Conservation (phyloP, 2,329 filamentous ascomycete species). For the Exophiala alcalophila region DNA sequence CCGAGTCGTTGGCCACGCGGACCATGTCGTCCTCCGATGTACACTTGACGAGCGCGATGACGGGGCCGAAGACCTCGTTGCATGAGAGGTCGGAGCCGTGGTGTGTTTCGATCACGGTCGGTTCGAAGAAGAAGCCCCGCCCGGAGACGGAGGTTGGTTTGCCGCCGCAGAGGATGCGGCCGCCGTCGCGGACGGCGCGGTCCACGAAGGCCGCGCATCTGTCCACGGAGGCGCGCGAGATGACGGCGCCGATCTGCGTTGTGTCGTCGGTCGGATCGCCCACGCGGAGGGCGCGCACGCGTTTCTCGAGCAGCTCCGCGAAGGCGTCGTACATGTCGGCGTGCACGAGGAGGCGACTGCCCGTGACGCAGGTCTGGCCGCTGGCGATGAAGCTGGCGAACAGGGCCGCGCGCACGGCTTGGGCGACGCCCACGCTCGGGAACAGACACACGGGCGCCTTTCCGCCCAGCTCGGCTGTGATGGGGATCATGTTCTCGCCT, state of each 20-base stretch:
- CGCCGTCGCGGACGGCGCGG: conserved; percentile 40
- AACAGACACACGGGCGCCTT: conserved; percentile 33
- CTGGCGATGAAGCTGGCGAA: conserved; percentile 52
- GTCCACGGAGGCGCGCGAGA: conserved; percentile 47
- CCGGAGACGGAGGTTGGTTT: conserved; percentile 52
- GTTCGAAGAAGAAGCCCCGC: conserved; percentile 51
- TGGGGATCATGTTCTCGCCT: conserved; percentile 26
- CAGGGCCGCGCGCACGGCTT: conserved; percentile 31
- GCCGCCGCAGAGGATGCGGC: conserved; percentile 48
- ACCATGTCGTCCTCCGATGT: conserved; percentile 49
- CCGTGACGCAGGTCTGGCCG: conserved; percentile 57
- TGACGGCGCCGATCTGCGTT: conserved; percentile 63
- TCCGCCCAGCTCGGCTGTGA: conserved; percentile 32
- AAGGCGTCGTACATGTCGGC: conserved; percentile 43
- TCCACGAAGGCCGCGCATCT: conserved; percentile 44
- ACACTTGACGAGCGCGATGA: conserved; percentile 50
- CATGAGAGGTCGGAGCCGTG: conserved; percentile 32
- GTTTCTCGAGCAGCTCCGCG: conserved; percentile 40
- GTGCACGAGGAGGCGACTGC: conserved; percentile 54
- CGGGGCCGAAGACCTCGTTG: conserved; percentile 52
- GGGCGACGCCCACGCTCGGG: conserved; percentile 26
- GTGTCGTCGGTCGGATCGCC: conserved; percentile 56
- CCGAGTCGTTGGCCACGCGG: conserved; percentile 48
- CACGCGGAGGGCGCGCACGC: conserved; percentile 55
- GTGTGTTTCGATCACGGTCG: conserved; percentile 44